phyloP scores from a whole-genome alignment of 2,329 filamentous ascomycete genomes.

The Cladosporium oxysporum region DNA sequence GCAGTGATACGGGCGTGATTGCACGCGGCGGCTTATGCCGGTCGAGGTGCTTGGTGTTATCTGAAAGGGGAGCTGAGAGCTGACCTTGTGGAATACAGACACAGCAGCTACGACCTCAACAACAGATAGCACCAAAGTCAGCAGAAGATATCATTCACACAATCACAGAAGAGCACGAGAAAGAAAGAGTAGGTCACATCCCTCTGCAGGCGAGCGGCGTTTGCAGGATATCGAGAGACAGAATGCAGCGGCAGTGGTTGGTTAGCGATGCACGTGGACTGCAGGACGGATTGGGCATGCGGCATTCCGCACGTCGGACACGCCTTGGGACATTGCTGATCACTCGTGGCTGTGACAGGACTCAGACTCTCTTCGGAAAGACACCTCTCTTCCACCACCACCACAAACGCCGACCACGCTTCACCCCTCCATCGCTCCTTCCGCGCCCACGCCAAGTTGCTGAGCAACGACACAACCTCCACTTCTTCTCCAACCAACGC shows the following conservation, averaged over 20 bases:
- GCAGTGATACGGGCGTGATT: conserved; percentile 13
- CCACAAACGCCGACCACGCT: conserved; percentile 7
- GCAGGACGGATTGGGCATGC: conserved; percentile 8
- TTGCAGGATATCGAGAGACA: not conserved
- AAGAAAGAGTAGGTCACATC: conserved; percentile 4
- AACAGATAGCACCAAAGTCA: not conserved
- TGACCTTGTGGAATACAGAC: conserved; percentile 4
- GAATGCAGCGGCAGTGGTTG: conserved; percentile 2
- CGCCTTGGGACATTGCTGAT: conserved; percentile 13
- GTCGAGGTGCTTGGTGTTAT: not conserved
- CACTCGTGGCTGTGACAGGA: not conserved
- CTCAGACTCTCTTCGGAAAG: not conserved
- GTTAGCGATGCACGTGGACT: conserved; percentile 5
- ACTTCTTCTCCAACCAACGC: not conserved
- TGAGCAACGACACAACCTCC: conserved; percentile 11
- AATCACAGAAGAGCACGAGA: not conserved
- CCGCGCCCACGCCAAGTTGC: conserved; percentile 14
- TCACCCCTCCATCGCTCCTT: conserved; percentile 13
- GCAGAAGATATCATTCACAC: not conserved
- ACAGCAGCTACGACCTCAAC: not conserved
- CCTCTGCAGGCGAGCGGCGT: not conserved
- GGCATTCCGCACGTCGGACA: conserved; percentile 13
- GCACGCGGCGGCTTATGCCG: not conserved
- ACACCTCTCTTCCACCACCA: conserved; percentile 1
- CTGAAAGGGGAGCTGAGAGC: conserved; percentile 9